Conservation (phyloP, 495 filamentous ascomycete genomes). For the Thermothielavioides terrestris region DNA sequence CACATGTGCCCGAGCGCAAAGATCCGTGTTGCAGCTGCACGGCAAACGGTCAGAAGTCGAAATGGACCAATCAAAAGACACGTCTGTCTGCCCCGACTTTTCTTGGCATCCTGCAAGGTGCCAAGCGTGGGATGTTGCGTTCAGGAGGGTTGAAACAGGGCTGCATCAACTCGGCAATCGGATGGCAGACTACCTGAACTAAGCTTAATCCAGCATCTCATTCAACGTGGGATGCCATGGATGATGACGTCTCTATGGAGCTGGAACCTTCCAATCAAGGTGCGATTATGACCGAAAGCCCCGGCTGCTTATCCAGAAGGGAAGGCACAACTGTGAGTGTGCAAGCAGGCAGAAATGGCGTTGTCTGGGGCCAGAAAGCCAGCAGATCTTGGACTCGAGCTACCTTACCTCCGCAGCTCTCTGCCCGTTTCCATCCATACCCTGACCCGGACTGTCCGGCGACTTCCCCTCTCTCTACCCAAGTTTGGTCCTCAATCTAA, state of each 20-base stretch:
- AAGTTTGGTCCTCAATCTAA: neutral
- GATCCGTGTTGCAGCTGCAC: slow-evolving; percentile 11
- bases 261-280: no score
- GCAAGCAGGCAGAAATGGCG: no score
- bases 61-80: slow-evolving; percentile 1
- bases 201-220: slow-evolving; percentile 11
- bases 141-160: slow-evolving; percentile 9
- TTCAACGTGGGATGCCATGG: neutral
- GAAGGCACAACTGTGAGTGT: no score
- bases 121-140: slow-evolving; percentile 6
- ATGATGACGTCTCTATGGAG: neutral
- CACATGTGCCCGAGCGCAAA: slow-evolving; percentile 5
- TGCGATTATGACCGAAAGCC: no score
- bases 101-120: neutral
- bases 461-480: neutral
- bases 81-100: neutral
- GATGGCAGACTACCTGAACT: slow-evolving; percentile 1
- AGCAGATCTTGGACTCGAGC: no score
- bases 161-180: slow-evolving; percentile 16
- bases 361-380: no score
- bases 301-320: no score
- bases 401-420: no score
- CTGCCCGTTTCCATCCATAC: no score
- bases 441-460: no score
- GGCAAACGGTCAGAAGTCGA: neutral